Conservation (phyloP, 768 basidiomycete genomes). For the Pleurotus eryngii region DNA sequence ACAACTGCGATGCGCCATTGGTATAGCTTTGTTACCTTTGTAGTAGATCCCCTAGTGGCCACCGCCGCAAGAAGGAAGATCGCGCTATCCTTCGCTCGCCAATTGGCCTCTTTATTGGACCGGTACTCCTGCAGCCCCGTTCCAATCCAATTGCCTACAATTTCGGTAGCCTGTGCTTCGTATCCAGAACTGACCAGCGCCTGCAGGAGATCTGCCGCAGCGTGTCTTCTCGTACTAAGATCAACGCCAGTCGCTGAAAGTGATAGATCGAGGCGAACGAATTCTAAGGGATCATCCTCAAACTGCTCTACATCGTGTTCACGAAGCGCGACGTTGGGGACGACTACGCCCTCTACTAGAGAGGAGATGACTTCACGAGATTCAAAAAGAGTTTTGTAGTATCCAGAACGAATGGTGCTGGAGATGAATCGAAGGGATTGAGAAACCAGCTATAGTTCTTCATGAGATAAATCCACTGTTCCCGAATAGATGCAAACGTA, state of each 20-base stretch:
- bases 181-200: conserved; percentile 80
- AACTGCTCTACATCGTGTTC: conserved; percentile 93
- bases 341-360: conserved; percentile 85
- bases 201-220: conserved; percentile 93
- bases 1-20: conserved; percentile 6
- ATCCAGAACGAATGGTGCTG: conserved; percentile 85
- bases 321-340: conserved; percentile 89
- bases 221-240: conserved; percentile 82
- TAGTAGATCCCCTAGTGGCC: conserved; percentile 85
- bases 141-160: conserved; percentile 82
- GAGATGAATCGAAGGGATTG: conserved; percentile 90
- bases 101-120: conserved; percentile 56
- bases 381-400: conserved; percentile 80
- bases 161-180: conserved; percentile 83
- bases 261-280: conserved; percentile 83
- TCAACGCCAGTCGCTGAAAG: conserved; percentile 59
- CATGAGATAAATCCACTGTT: neutral
- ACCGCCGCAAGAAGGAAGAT: conserved; percentile 92
- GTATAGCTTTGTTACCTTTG: conserved; percentile 49
- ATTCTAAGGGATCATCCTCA: conserved; percentile 96
- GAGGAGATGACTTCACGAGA: conserved; percentile 75
- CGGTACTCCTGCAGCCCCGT: conserved; percentile 69
- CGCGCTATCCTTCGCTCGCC: conserved; percentile 93
- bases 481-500: conserved; percentile 28
- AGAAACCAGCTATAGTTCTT: conserved; percentile 65